Evolutionary conservation across 306 rosid genomes (phyloP), one percentile per base, ranked within the genome.

Genomic region (Carpinus viminea): DNA sequence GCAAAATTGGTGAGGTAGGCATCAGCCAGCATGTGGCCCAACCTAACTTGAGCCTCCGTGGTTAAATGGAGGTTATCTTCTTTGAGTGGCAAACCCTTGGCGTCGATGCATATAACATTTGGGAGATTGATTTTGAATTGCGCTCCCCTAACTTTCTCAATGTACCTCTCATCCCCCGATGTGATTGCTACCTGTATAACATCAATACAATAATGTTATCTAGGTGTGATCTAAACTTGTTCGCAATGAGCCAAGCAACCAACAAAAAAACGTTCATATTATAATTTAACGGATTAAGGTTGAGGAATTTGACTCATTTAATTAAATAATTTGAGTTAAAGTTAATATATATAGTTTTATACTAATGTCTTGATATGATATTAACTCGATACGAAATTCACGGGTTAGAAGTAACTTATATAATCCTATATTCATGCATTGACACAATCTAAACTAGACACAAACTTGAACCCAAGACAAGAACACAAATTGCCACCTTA

Each of bases 1-100:
- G 31, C 85, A 75, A 89, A 91, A 80, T 88, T 88, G 28, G 87
- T 57, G 68, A 91, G 87, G 52, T 83, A 94, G 0, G 95, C 92
- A 16, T 83, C 34, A 55, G 93, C 98, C 60, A 92, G 83, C 89
- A 88, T 79, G 2, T 60, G 92, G 52, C 97, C 98, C 87, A 94
- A 68, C 61, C 76, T 78, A 81, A 86, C 85, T 60, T 94, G 97
- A 53, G 97, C 69, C 51, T 82, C 74, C 0, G 90, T 83, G 16
- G 93, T 87, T 4, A 94, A 84, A 71, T 94, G 98, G 21, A 94
- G 89, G 70, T 92, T 80, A 75, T 92, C 98, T 56, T 83, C 85
- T 81, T 76, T 75, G 57, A 94, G 90, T 41, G 71, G 76, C 89
- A 86, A 70, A 47, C 97, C 97, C 79, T 85, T 91, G 0, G 95